phyloP scores from a whole-genome alignment of 257 asterid genomes.

The Solanum appendiculatum region DNA sequence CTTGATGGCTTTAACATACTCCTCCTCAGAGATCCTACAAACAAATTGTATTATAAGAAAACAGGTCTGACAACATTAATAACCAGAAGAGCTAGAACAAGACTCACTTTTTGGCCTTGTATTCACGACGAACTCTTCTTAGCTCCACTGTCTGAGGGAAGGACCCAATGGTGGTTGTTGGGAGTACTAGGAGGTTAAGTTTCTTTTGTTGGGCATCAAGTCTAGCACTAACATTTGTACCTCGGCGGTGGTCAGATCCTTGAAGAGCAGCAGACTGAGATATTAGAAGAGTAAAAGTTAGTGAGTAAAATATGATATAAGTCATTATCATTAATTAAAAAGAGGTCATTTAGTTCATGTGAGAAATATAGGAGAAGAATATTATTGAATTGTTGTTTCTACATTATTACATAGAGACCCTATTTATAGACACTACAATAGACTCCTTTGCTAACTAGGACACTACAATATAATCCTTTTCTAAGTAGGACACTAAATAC shows the following conservation, averaged over 20 bases:
- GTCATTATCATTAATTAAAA: neutral
- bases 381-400: no score
- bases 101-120: conserved; percentile 84
- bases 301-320: neutral
- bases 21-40: conserved; percentile 82
- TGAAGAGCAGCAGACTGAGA: conserved; percentile 69
- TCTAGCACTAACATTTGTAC: conserved; percentile 81
- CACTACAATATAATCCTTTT: no score
- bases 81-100: neutral
- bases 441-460: no score
- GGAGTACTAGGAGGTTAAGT: conserved; percentile 93
- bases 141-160: conserved; percentile 93
- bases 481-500: no score
- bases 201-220: conserved; percentile 95
- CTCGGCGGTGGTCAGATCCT: conserved; percentile 98
- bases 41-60: conserved; percentile 6
- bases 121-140: conserved; percentile 94
- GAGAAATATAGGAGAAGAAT: no score
- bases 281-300: neutral
- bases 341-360: neutral
- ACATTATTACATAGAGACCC: no score
- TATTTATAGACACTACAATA: no score
- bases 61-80: neutral
- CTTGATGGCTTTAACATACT: conserved; percentile 64
- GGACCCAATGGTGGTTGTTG: conserved; percentile 96